Conservation (phyloP, 441 rosid species). For the Populus hybrid region DNA sequence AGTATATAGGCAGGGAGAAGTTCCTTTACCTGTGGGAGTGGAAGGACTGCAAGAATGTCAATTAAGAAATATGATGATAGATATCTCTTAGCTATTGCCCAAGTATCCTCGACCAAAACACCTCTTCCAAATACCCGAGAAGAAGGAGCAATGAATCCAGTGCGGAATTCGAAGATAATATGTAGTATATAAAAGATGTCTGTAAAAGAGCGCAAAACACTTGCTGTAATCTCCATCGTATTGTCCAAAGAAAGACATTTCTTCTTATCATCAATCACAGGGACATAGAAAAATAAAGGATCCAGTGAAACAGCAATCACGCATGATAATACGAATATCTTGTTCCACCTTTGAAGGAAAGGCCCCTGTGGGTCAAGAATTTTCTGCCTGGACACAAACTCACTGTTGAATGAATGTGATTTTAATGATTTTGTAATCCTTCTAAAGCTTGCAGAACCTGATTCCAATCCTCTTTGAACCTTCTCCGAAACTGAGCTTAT, state of each 20-base stretch:
- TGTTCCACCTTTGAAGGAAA: slow-evolving; percentile 80
- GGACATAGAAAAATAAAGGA: slow-evolving; percentile 84
- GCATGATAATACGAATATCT: slow-evolving; percentile 70
- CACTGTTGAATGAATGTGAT: slow-evolving; percentile 48
- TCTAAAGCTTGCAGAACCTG: slow-evolving; percentile 54
- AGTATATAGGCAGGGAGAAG: slow-evolving; percentile 32
- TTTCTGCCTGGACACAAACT: slow-evolving; percentile 42
- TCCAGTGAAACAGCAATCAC: slow-evolving; percentile 81
- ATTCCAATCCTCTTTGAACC: slow-evolving; percentile 54
- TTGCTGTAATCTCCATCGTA: slow-evolving; percentile 49
- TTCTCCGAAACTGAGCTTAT: slow-evolving; percentile 54
- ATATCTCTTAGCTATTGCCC: slow-evolving; percentile 66
- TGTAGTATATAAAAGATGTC: slow-evolving; percentile 71
- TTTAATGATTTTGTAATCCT: slow-evolving; percentile 44
- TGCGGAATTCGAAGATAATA: slow-evolving; percentile 75
- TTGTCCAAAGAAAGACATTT: slow-evolving; percentile 56
- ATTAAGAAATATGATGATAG: slow-evolving; percentile 61
- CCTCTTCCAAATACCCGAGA: slow-evolving; percentile 83
- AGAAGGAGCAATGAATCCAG: slow-evolving; percentile 74
- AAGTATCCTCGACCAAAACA: slow-evolving; percentile 74
- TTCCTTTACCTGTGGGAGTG: slow-evolving; percentile 78
- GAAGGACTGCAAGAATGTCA: slow-evolving; percentile 84
- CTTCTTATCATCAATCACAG: slow-evolving; percentile 52
- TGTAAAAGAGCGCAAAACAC: slow-evolving; percentile 61
- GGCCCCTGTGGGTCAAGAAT: slow-evolving; percentile 85